Base-by-base conservation (phyloP, 768 basidiomycete genomes). In the Podaxis sp. region DNA sequence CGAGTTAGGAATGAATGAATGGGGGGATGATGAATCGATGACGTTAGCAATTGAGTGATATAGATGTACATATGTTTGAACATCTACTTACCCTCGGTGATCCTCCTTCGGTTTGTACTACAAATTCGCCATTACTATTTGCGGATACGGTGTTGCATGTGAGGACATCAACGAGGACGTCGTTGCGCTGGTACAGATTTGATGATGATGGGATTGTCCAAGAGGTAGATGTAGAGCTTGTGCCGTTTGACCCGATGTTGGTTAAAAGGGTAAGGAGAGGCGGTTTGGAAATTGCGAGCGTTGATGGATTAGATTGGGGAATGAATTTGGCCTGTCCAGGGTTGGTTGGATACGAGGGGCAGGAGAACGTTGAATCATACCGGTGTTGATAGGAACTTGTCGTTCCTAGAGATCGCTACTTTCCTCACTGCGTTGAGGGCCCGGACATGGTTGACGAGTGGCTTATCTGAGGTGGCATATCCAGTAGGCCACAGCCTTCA, bases 401-500 rank as follows among this genome's bases (percentile, higher is more conserved):
- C 71, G 59, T 81, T 77, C 9, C 73, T 68, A 8, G 70, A 67
- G 52, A 82, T 82, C 4, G 84, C 84, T 9, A 75, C 75, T 68
- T 82, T 84, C 52, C 86, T 79, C 6, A 78, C 85, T 24, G 73
- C 76, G 64, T 87, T 88, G n/a, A 88, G 72, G 2, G 75, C 63
- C 46, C 70, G 77, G 52, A 84, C 73, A 65, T 82, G 81, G 59
- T 70, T 68, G 13, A 84, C 78, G 28, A 86, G 77, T 2, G 83
- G 78, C 57, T 82, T 80, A 24, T 63, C 44, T 55, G 83, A 76
- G 19, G 79, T 77, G 30, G 67, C 61, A 69, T 86, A 90, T 28
- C 76, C 81, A 3, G 85, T 80, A 6, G 81, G 75, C 89, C 88
- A 90, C 28, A 89, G 77, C 7, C 86, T 87, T 56, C n/a, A 38